Conservation (phyloP, 176 grass and related monocot genomes). For the Oryza nivara region DNA sequence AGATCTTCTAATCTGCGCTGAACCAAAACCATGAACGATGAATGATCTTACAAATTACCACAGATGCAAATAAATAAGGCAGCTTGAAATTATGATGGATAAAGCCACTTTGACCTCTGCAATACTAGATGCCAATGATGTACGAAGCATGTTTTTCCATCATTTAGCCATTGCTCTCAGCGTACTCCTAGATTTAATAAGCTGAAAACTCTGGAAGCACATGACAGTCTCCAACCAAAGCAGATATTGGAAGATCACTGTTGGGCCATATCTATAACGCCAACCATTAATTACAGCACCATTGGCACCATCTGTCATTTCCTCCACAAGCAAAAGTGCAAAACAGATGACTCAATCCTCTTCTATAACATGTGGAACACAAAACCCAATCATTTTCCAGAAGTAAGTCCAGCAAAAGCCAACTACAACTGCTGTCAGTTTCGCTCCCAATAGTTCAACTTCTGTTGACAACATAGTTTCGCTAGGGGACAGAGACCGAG, state of each 20-base stretch:
- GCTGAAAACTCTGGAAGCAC: slow-evolving; percentile 25
- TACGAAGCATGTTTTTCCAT: slow-evolving; percentile 65
- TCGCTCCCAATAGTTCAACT: slow-evolving; percentile 57
- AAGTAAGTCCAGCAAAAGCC: slow-evolving; percentile 76
- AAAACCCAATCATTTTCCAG: slow-evolving; percentile 71
- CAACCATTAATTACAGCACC: slow-evolving; percentile 46
- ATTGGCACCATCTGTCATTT: slow-evolving; percentile 66
- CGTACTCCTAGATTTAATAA: slow-evolving; percentile 47
- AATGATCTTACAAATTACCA: slow-evolving; percentile 85
- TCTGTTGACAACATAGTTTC: slow-evolving; percentile 48
- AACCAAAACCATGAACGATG: slow-evolving; percentile 49
- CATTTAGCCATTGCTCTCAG: slow-evolving; percentile 65
- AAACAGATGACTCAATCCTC: slow-evolving; percentile 76
- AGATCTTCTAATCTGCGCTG: background rate
- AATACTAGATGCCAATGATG: slow-evolving; percentile 74
- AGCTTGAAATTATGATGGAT: slow-evolving; percentile 61
- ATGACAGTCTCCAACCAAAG: slow-evolving; percentile 54
- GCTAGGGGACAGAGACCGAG: slow-evolving; percentile 28
- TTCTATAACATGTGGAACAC: slow-evolving; percentile 58
- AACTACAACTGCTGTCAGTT: slow-evolving; percentile 65
- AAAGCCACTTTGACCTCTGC: slow-evolving; percentile 73
- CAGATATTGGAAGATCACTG: slow-evolving; percentile 53
- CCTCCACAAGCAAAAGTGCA: slow-evolving; percentile 62
- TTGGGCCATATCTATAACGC: slow-evolving; percentile 33
- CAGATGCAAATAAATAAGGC: slow-evolving; percentile 64